These are phyloP conservation scores for Trichoderma sp. DNA, from an alignment of 2,329 filamentous ascomycete species.

Conservation along the genomic window DNA sequence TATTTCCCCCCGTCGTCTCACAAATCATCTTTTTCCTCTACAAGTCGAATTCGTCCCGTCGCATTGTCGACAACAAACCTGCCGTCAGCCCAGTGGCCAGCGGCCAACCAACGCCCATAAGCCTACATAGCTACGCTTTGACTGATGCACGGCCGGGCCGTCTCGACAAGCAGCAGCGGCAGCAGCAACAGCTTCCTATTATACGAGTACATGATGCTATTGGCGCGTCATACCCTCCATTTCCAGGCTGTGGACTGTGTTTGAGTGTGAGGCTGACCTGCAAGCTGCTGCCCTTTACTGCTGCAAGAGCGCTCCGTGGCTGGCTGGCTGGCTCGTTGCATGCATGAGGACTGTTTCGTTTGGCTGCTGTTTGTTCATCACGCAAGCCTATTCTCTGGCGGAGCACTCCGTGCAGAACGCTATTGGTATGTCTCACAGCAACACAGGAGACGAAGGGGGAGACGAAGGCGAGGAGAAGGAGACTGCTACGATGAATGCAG, in stretches of 20 bases:
- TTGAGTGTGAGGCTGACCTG: constrained; percentile 1
- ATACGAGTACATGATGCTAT: neutral
- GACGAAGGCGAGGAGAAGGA: neutral
- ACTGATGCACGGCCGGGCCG: neutral
- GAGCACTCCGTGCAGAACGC: neutral
- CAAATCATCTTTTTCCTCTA: constrained; percentile 5
- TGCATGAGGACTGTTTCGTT: constrained; percentile 1
- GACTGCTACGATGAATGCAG: neutral
- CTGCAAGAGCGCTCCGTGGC: constrained; percentile 3
- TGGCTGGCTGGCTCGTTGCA: constrained; percentile 15
- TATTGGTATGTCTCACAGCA: neutral
- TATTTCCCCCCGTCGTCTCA: neutral
- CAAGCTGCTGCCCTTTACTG: neutral
- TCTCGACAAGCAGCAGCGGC: neutral
- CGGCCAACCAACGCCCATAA: constrained; percentile 1
- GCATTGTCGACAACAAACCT: neutral
- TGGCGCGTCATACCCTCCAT: neutral
- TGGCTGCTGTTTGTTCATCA: neutral
- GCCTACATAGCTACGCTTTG: neutral
- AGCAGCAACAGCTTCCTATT: neutral
- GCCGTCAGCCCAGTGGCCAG: neutral
- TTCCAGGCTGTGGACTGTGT: neutral
- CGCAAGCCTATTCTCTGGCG: neutral
- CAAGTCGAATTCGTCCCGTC: neutral
- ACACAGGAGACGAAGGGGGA: neutral